Percentiles rank a stretch among this genome's conserved stretches.
Conservation (phyloP, 352 stramenopile genomes). For the Achlya hypogyna region DNA sequence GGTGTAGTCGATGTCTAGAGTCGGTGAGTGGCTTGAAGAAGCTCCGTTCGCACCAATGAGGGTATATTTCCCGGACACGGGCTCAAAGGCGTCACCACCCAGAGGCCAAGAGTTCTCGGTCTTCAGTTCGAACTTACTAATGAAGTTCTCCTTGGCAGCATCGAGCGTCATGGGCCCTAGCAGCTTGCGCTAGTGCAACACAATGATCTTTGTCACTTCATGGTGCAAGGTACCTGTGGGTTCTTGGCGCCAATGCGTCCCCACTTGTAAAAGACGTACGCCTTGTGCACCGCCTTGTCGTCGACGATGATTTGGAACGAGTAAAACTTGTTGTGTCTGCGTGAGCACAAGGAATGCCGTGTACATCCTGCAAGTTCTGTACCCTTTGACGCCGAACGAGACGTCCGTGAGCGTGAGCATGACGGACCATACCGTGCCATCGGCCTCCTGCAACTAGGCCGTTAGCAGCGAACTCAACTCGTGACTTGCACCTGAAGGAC, state of each 20-base stretch:
- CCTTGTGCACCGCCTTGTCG: constrained; percentile 24
- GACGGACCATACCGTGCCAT: constrained; percentile 47
- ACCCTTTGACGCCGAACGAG: constrained; percentile 44
- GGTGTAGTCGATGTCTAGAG: constrained; percentile 12
- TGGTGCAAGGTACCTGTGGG: constrained; percentile 32
- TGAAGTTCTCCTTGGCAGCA: constrained; percentile 42
- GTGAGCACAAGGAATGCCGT: not conserved
- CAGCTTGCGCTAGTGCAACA: not conserved
- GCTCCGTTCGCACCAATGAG: constrained; percentile 36
- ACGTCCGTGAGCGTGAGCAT: constrained; percentile 66
- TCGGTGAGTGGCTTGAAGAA: not conserved
- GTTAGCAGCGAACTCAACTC: not conserved
- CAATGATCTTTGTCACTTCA: not conserved
- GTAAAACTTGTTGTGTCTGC: constrained; percentile 75
- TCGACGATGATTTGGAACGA: constrained; percentile 58
- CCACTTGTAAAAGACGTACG: constrained; percentile 52
- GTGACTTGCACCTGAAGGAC: constrained; percentile 1
- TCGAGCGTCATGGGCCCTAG: constrained; percentile 28
- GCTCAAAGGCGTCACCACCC: constrained; percentile 29
- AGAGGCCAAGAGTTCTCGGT: constrained; percentile 59
- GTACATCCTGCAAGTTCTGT: not conserved
- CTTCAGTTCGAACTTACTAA: constrained; percentile 55
- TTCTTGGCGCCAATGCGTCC: constrained; percentile 53
- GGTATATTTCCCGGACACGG: constrained; percentile 45
- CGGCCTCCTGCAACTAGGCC: constrained; percentile 29